These are phyloP conservation scores for Talaromyces adpressus DNA, from an alignment of 495 filamentous ascomycete species.

Conservation along the genomic window DNA sequence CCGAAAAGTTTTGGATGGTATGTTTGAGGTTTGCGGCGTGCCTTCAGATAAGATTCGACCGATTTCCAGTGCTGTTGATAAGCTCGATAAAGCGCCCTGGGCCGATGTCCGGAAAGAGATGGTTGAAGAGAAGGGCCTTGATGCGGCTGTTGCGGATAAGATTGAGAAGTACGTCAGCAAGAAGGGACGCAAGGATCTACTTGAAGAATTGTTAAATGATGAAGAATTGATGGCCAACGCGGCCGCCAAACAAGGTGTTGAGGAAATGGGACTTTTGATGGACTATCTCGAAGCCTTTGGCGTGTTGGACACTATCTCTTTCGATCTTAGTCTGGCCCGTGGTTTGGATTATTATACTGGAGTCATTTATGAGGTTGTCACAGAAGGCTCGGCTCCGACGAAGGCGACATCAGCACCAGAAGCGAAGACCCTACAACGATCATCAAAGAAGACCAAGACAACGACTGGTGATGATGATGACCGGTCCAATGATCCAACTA, in stretches of 20 bases:
- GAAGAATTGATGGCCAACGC: slow-evolving; percentile 57
- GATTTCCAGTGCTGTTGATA: slow-evolving; percentile 90
- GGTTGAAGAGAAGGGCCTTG: slow-evolving; percentile 85
- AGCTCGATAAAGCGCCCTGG: slow-evolving; percentile 91
- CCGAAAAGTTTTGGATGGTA: slow-evolving; percentile 86
- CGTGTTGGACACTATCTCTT: slow-evolving; percentile 62
- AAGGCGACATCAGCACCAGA: slow-evolving; percentile 34
- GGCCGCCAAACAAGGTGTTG: slow-evolving; percentile 67
- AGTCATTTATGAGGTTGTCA: slow-evolving; percentile 87
- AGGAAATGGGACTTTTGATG: slow-evolving; percentile 76
- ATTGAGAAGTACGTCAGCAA: slow-evolving; percentile 75
- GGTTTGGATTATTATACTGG: slow-evolving; percentile 94
- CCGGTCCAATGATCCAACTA: slow-evolving; percentile 70
- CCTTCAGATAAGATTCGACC: slow-evolving; percentile 76
- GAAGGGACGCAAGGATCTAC: slow-evolving; percentile 61
- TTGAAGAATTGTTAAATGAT: slow-evolving; percentile 57
- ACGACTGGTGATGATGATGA: slow-evolving; percentile 60
- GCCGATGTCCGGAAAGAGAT: slow-evolving; percentile 86
- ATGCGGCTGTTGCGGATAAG: slow-evolving; percentile 65
- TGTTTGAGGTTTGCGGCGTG: slow-evolving; percentile 88
- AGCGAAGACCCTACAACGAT: slow-evolving; percentile 40
- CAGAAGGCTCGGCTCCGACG: slow-evolving; percentile 71
- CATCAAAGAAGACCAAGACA: slow-evolving; percentile 46
- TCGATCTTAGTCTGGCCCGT: slow-evolving; percentile 77
- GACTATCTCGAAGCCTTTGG: slow-evolving; percentile 72